These are phyloP conservation scores for Xerocomellus dryophilus DNA, from an alignment of 768 basidiomycete genomes.

Conservation along the genomic window DNA sequence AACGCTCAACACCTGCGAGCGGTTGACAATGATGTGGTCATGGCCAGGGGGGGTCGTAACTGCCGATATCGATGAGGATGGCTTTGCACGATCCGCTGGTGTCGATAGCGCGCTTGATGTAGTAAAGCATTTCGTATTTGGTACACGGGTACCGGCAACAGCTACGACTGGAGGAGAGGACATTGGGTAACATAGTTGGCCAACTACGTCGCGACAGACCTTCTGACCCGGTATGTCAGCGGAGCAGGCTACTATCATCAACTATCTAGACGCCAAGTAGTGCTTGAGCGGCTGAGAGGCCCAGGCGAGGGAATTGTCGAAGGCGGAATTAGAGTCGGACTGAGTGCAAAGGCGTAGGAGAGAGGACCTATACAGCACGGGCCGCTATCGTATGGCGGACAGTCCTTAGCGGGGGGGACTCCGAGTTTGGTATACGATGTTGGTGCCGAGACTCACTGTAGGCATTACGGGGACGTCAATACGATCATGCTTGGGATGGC, in stretches of 20 bases:
- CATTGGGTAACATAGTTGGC: not conserved
- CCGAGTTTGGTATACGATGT: not conserved
- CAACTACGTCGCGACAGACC: no score
- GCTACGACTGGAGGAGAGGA: conserved; percentile 16
- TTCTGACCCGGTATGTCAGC: no score
- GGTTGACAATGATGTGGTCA: conserved; percentile 22
- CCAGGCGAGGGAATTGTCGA: conserved; percentile 24
- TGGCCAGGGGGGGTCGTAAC: conserved; percentile 13
- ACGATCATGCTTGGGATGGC: no score
- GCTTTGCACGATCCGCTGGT: conserved; percentile 18
- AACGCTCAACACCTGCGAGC: conserved; percentile 16
- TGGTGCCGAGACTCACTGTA: no score
- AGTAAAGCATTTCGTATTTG: conserved; percentile 24
- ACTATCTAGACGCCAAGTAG: conserved; percentile 21
- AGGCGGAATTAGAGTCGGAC: conserved; percentile 27
- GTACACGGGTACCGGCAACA: conserved; percentile 30
- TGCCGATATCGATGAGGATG: conserved; percentile 28
- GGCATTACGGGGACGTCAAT: no score
- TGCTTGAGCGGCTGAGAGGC: conserved; percentile 12
- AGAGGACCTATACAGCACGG: conserved; percentile 30
- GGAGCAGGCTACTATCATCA: no score
- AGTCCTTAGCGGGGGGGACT: conserved; percentile 27
- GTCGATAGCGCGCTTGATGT: conserved; percentile 18
- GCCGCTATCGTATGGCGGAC: conserved; percentile 31
- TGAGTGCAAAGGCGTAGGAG: conserved; percentile 31